A percentile compares a stretch with the other conserved stretches of the same genome.
Evolutionary conservation across 2,329 filamentous ascomycete genomes (phyloP).

Genomic region (Colletotrichum tabaci): DNA sequence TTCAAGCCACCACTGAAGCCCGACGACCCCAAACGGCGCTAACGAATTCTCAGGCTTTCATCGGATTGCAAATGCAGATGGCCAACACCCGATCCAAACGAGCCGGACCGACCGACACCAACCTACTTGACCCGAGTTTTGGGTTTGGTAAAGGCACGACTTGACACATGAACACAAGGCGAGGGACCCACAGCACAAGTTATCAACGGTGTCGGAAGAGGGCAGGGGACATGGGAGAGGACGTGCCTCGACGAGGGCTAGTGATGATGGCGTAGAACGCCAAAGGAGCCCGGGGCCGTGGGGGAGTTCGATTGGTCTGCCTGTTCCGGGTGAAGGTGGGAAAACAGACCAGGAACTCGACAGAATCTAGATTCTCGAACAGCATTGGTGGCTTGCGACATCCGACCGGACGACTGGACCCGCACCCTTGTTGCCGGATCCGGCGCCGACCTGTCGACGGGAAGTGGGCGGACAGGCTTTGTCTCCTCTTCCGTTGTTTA

Average conservation of each 20-base stretch:
- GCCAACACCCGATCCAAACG: not conserved
- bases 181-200: not conserved
- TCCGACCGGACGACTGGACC: not conserved
- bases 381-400: not conserved
- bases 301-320: not conserved
- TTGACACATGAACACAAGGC: not conserved
- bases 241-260: not conserved
- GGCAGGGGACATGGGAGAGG: not conserved
- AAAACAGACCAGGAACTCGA: not conserved
- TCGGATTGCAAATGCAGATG: not conserved
- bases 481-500: not conserved
- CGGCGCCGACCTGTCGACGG: constrained; percentile 2
- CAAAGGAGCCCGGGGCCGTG: not conserved
- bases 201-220: not conserved
- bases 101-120: not conserved
- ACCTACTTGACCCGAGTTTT: not conserved
- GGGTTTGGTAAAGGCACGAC: not conserved
- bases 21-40: not conserved
- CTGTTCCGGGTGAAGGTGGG: not conserved
- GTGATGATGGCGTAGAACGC: constrained; percentile 1
- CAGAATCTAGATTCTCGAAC: not conserved
- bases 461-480: constrained; percentile 1
- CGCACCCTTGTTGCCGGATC: constrained; percentile 3
- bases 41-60: not conserved
- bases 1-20: not conserved